A percentile compares a stretch with the other conserved stretches of the same genome.
phyloP scores from a whole-genome alignment of 805 yeast species.

The Lachancea thermotolerans region DNA sequence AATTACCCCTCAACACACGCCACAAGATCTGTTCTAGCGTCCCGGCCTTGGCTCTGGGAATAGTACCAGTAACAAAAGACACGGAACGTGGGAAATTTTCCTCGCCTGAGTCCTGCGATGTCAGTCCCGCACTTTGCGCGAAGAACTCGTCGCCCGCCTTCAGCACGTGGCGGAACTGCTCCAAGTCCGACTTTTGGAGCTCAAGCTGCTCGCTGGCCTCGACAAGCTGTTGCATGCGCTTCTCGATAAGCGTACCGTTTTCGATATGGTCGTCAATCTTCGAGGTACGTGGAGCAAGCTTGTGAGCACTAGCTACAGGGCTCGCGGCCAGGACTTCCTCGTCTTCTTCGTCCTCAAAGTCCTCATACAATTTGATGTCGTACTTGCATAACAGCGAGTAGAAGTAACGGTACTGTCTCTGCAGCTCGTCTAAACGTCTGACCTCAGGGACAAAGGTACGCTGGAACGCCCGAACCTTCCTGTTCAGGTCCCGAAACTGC shows the following conservation, averaged over 20 bases:
- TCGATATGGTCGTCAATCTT: constrained; percentile 67
- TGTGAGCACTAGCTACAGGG: background rate
- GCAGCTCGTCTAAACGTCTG: constrained; percentile 75
- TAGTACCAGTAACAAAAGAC: constrained; percentile 50
- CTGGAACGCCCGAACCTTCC: constrained; percentile 76
- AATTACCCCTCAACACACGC: constrained; percentile 70
- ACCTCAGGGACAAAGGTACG: constrained; percentile 85
- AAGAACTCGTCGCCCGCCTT: constrained; percentile 46
- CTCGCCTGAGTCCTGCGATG: constrained; percentile 5
- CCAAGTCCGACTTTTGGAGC: constrained; percentile 47
- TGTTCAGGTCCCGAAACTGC: constrained; percentile 85
- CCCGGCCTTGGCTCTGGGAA: constrained; percentile 51
- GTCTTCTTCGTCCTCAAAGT: constrained; percentile 18
- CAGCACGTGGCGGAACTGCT: constrained; percentile 53
- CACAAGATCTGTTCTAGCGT: constrained; percentile 64
- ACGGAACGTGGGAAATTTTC: constrained; percentile 6
- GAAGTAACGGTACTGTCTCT: constrained; percentile 68
- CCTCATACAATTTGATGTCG: constrained; percentile 34
- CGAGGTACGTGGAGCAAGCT: constrained; percentile 38
- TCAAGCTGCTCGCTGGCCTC: constrained; percentile 61
- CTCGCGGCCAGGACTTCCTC: constrained; percentile 1
- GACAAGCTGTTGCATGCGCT: constrained; percentile 62
- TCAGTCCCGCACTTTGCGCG: constrained; percentile 16
- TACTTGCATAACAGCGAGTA: constrained; percentile 45
- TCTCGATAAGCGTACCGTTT: constrained; percentile 62